phyloP scores from a whole-genome alignment of 352 stramenopile species.

The Globisporangium parvum region DNA sequence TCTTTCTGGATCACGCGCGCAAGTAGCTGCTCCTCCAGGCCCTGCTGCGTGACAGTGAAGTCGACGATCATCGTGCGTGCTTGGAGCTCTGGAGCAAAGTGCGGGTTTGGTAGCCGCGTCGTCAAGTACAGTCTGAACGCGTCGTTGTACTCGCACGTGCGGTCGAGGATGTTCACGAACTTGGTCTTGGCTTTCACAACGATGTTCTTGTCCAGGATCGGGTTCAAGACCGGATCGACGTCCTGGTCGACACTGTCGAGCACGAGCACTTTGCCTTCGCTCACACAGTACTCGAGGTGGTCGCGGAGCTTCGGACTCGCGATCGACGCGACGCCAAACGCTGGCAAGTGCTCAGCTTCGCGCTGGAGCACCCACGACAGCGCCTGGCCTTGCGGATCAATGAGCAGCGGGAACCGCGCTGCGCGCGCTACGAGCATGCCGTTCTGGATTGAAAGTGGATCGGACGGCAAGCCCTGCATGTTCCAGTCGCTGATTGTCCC shows the following conservation, averaged over 20 bases:
- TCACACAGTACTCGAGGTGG: conserved; percentile 83
- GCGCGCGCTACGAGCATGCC: conserved; percentile 81
- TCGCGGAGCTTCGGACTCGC: conserved; percentile 69
- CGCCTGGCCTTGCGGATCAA: conserved; percentile 89
- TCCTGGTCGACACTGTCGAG: conserved; percentile 73
- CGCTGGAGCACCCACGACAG: conserved; percentile 78
- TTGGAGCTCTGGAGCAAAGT: conserved; percentile 68
- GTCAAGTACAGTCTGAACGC: conserved; percentile 65
- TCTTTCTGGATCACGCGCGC: conserved; percentile 90
- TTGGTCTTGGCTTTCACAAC: conserved; percentile 51
- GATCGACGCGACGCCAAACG: conserved; percentile 56
- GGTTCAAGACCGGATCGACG: conserved; percentile 50
- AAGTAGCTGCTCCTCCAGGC: conserved; percentile 89
- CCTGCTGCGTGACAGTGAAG: conserved; percentile 89
- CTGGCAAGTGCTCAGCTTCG: conserved; percentile 56
- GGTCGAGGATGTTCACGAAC: conserved; percentile 68
- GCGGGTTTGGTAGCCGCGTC: conserved; percentile 56
- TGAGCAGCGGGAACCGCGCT: conserved; percentile 77
- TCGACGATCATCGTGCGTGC: conserved; percentile 73
- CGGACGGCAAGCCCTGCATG: conserved; percentile 79
- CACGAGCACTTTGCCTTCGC: conserved; percentile 82
- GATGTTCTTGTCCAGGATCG: conserved; percentile 63
- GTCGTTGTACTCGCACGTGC: conserved; percentile 59
- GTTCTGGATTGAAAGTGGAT: conserved; percentile 89
- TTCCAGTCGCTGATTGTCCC: conserved; percentile 86